Evolutionary conservation across 1,284 basidiomycete genomes (phyloP), one percentile per base, ranked within the genome.

Genomic region (Leccinum subatratum): DNA sequence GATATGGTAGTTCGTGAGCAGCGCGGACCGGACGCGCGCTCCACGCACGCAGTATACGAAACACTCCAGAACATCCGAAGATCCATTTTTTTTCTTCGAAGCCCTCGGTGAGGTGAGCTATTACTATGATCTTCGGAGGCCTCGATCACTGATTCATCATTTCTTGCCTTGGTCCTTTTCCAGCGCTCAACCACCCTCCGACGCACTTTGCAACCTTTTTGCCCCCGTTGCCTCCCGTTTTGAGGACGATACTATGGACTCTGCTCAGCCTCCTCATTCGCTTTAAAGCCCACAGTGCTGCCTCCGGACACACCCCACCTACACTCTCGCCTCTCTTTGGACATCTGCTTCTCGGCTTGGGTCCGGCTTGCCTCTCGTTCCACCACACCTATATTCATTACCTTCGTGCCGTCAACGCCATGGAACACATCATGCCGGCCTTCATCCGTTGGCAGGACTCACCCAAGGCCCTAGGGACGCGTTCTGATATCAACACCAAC

Each of bases 311-410:
- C 69, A 94, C 92, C 0, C 93, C 93, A 2, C 89, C 91, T 32
- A 88, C 91, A 2, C 82, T 95, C 42, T 91, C 93, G 0, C 88
- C 92, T n/a, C 84, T 94, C n/a, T 96, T 96, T 77, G 92, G 91
- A 0, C 92, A 91, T 6, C 82, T 92, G 28, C 78, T 97, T 54
- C 96, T 96, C 71, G 92, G 92, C 51, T 83, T 94, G 65, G 88
- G 85, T 14, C 80, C 82, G 20, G 83, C 86, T 59, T 81, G 77
- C 61, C 83, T 84, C 64, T 82, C 89, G 2, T 94, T 94, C 78
- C 88, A 91, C 66, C 84, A 86, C 71, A 86, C 91, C 2, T 96
- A 96, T 75, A 77, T 86, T 18, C 85, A 89, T 72, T 96, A 94
- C 74, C 86, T 95, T 58, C 88, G 90, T 62, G 83, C 91, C 18